Percentiles rank a stretch among this genome's conserved stretches.
Conservation (phyloP, 2,329 filamentous ascomycete genomes). For the Myotisia sp. region DNA sequence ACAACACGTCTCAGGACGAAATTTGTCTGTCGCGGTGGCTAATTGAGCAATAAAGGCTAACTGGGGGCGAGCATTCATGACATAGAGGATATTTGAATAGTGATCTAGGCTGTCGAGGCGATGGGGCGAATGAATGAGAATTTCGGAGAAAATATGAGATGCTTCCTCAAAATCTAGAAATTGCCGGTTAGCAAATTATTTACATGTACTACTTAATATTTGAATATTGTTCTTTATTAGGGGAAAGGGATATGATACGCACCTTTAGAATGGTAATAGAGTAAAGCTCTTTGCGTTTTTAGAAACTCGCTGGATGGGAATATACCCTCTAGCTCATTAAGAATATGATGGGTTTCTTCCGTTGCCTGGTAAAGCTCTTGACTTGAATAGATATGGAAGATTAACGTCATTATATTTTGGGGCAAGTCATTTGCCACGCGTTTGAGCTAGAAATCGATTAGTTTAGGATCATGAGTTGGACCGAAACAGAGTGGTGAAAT, state of each 20-base stretch:
- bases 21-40: constrained; percentile 83
- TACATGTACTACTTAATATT: background rate
- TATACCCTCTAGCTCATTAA: constrained; percentile 65
- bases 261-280: constrained; percentile 77
- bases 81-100: constrained; percentile 95
- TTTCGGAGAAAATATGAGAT: constrained; percentile 49
- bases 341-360: constrained; percentile 55
- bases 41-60: constrained; percentile 85
- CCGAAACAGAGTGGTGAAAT: constrained; percentile 6
- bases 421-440: constrained; percentile 59
- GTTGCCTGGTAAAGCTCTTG: constrained; percentile 85
- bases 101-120: constrained; percentile 83
- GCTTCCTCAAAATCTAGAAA: constrained; percentile 46
- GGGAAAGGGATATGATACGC: constrained; percentile 4
- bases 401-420: constrained; percentile 79
- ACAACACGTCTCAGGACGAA: constrained; percentile 90
- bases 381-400: constrained; percentile 83
- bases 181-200: constrained; percentile 10
- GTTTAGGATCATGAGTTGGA: constrained; percentile 4
- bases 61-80: constrained; percentile 75
- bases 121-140: constrained; percentile 51
- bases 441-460: constrained; percentile 43
- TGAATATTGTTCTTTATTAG: background rate
- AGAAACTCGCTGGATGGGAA: constrained; percentile 84
- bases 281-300: constrained; percentile 72